phyloP scores from a whole-genome alignment of 768 basidiomycete genomes.

The Erythrobasidium yunnanense region DNA sequence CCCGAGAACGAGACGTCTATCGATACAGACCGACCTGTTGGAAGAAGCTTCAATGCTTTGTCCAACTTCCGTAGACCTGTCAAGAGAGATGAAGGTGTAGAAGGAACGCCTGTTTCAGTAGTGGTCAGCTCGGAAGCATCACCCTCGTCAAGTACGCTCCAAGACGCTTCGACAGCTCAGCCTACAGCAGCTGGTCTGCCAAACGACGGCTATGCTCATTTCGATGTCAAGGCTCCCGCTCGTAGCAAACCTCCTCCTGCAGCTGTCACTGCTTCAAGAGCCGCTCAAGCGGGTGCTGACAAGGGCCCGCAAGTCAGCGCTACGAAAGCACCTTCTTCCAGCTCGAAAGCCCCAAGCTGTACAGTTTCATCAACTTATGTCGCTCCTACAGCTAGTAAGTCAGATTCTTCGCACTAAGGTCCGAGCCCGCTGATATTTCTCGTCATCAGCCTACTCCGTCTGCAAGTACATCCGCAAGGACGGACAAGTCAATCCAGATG shows the following conservation, averaged over 20 bases:
- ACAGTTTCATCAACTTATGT: constrained; percentile 16
- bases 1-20: neutral
- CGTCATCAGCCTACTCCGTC: constrained; percentile 27
- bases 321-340: neutral
- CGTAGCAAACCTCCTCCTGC: neutral
- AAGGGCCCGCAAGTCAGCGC: neutral
- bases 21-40: neutral
- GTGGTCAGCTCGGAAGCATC: too few relatives aligned
- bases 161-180: too few relatives aligned
- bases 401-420: neutral
- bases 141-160: too few relatives aligned
- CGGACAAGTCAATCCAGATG: constrained; percentile 59
- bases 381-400: constrained; percentile 29
- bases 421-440: constrained; percentile 41
- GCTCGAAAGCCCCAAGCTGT: neutral
- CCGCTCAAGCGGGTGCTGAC: neutral
- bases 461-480: constrained; percentile 54
- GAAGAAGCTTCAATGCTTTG: neutral
- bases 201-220: too few relatives aligned
- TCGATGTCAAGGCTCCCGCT: neutral
- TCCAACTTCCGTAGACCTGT: neutral
- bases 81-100: too few relatives aligned
- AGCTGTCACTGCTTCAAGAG: neutral
- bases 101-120: too few relatives aligned
- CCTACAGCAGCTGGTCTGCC: too few relatives aligned